These are phyloP conservation scores for Sporothrix dimorphospora DNA, from an alignment of 2,329 filamentous ascomycete genomes.

Conservation along the genomic window DNA sequence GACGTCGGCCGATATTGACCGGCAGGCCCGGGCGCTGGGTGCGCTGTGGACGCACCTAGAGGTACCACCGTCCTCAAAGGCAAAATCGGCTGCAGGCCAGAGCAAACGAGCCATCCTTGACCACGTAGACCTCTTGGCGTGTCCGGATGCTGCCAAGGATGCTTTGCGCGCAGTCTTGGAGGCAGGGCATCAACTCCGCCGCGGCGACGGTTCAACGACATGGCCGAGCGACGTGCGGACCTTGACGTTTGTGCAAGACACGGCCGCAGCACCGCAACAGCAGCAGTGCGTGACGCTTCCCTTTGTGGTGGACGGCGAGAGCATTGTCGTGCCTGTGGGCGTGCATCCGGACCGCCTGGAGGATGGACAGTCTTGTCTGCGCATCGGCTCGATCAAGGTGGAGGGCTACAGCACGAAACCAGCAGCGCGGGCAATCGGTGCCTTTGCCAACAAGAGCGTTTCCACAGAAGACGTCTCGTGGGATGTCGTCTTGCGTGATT, in stretches of 20 bases:
- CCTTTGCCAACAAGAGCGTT: slow-evolving; percentile 31
- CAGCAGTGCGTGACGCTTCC: slow-evolving; percentile 27
- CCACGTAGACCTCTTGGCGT: slow-evolving; percentile 38
- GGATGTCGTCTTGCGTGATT: slow-evolving; percentile 23
- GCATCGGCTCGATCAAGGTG: slow-evolving; percentile 41
- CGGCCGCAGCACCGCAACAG: neutral
- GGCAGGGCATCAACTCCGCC: too few relatives aligned
- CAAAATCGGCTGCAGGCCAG: neutral
- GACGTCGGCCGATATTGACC: slow-evolving; percentile 57
- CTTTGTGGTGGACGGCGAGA: slow-evolving; percentile 23
- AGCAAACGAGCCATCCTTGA: slow-evolving; percentile 47
- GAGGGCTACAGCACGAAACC: slow-evolving; percentile 42
- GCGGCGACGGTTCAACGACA: too few relatives aligned
- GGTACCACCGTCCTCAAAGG: neutral
- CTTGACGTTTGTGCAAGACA: slow-evolving; percentile 30
- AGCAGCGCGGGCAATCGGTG: slow-evolving; percentile 37
- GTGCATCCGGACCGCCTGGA: slow-evolving; percentile 24
- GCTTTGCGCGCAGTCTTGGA: neutral
- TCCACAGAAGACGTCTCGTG: slow-evolving; percentile 25
- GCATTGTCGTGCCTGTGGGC: slow-evolving; percentile 34
- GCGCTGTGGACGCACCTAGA: slow-evolving; percentile 62
- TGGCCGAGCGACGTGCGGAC: neutral
- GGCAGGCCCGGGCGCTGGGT: slow-evolving; percentile 63
- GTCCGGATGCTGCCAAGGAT: slow-evolving; percentile 21
- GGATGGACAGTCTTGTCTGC: slow-evolving; percentile 30